A percentile compares a stretch with the other conserved stretches of the same genome.
phyloP scores from a whole-genome alignment of 1,284 basidiomycete species.

The Macrocystidia cucumis region DNA sequence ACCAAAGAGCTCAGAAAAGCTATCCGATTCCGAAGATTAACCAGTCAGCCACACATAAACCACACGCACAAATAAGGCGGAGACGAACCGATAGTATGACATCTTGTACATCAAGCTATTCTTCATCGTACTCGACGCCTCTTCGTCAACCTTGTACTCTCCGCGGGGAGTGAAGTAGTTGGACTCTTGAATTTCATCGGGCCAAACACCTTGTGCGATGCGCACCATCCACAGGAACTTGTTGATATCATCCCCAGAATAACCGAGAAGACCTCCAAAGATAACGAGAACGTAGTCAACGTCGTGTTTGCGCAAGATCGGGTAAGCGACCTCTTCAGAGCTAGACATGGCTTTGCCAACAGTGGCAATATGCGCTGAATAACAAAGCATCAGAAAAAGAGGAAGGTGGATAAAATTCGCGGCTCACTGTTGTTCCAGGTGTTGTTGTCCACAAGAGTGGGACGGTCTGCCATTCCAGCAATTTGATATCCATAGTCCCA shows the following conservation, averaged over 20 bases:
- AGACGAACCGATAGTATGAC: slow-evolving; percentile 82
- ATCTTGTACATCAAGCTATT: slow-evolving; percentile 98
- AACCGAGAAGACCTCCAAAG: slow-evolving; percentile 94
- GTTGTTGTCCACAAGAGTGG: slow-evolving; percentile 98
- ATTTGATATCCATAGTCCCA: slow-evolving; percentile 99
- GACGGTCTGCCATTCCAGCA: slow-evolving; percentile 95
- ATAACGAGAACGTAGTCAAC: slow-evolving; percentile 98
- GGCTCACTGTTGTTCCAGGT: slow-evolving; percentile 98
- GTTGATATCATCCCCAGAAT: slow-evolving; percentile 99
- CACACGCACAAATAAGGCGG: slow-evolving; percentile 7
- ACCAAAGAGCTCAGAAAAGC: slow-evolving; percentile 85
- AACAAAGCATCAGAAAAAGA: slow-evolving; percentile 6
- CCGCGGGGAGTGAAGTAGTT: slow-evolving; percentile 94
- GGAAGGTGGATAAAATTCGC: slow-evolving; percentile 1
- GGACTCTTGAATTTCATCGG: slow-evolving; percentile 92
- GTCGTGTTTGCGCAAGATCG: slow-evolving; percentile 95
- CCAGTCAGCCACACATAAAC: slow-evolving; percentile 7
- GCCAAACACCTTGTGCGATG: slow-evolving; percentile 98
- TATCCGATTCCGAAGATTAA: slow-evolving; percentile 25
- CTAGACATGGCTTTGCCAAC: slow-evolving; percentile 98
- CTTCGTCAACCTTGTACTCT: slow-evolving; percentile 91
- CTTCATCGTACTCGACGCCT: slow-evolving; percentile 86
- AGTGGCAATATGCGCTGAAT: slow-evolving; percentile 87
- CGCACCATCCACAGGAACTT: slow-evolving; percentile 99
- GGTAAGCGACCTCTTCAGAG: slow-evolving; percentile 91